phyloP scores from a whole-genome alignment of 164 flowering plant genomes.

The Buxus sempervirens region DNA sequence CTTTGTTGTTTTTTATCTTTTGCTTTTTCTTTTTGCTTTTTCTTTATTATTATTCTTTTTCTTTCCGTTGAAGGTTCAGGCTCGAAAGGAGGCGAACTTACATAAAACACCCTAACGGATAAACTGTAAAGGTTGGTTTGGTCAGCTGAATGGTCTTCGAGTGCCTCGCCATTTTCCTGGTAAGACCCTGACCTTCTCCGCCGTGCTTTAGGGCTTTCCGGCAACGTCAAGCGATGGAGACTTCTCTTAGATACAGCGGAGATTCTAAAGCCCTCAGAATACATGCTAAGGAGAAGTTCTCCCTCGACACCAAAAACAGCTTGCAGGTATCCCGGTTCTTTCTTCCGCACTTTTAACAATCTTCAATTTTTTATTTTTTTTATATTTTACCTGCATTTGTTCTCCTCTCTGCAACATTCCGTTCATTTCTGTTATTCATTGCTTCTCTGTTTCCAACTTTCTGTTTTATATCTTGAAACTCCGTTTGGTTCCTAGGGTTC shows the following conservation, averaged over 20 bases:
- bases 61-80: no score
- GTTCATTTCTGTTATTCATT: not conserved
- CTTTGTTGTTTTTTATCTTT: no score
- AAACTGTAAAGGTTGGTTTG: no score
- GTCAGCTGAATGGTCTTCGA: no score
- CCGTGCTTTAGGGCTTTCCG: not conserved
- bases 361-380: not conserved
- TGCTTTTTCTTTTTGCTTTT: no score
- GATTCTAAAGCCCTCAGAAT: slow-evolving; percentile 60
- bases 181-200: no score
- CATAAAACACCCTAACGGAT: no score
- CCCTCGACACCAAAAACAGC: slow-evolving; percentile 43
- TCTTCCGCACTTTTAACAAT: not conserved
- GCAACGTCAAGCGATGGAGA: slow-evolving; percentile 44
- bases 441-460: not conserved
- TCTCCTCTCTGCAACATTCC: not conserved
- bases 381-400: not conserved
- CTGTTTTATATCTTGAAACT: not conserved
- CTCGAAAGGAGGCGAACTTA: no score
- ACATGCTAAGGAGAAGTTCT: slow-evolving; percentile 81
- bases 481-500: not conserved
- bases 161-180: no score
- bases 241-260: slow-evolving; percentile 57
- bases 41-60: no score
- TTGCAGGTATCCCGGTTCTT: slow-evolving; percentile 47